phyloP scores from a whole-genome alignment of 805 yeast genomes.

The Yamadazyma insecticola region DNA sequence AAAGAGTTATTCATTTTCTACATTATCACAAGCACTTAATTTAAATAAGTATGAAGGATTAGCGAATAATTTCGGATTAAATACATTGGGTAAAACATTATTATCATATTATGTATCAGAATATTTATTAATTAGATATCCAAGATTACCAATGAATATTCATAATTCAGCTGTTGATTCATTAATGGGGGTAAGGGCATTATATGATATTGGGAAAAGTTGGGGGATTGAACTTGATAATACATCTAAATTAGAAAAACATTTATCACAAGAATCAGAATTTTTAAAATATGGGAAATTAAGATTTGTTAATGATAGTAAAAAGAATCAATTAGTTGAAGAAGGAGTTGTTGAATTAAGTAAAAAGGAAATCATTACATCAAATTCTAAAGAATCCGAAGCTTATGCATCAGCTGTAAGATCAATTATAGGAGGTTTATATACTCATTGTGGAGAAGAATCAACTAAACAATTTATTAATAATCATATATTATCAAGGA shows the following conservation, averaged over 20 bases:
- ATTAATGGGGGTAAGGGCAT: slow-evolving; percentile 61
- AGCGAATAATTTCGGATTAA: slow-evolving; percentile 73
- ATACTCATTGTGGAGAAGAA: slow-evolving; percentile 65
- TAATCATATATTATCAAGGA: slow-evolving; percentile 76
- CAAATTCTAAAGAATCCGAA: slow-evolving; percentile 32
- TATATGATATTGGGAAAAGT: slow-evolving; percentile 59
- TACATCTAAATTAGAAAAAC: slow-evolving; percentile 58
- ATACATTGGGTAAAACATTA: slow-evolving; percentile 76
- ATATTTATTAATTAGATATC: slow-evolving; percentile 69
- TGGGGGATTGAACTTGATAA: slow-evolving; percentile 91
- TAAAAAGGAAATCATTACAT: slow-evolving; percentile 19
- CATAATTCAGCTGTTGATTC: slow-evolving; percentile 73
- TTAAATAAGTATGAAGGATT: slow-evolving; percentile 44
- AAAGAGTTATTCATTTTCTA: slow-evolving; percentile 48
- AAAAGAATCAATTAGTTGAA: slow-evolving; percentile 29
- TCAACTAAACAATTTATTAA: slow-evolving; percentile 65
- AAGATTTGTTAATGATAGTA: slow-evolving; percentile 39
- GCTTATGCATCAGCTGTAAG: slow-evolving; percentile 71
- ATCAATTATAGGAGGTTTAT: slow-evolving; percentile 78
- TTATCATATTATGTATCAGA: slow-evolving; percentile 74
- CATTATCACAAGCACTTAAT: slow-evolving; percentile 78
- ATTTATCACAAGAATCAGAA: slow-evolving; percentile 63
- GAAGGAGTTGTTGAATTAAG: slow-evolving; percentile 48
- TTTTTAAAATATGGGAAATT: slow-evolving; percentile 67
- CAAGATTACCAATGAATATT: slow-evolving; percentile 82